Percentiles rank a stretch among this genome's conserved stretches.
These are phyloP conservation scores for Lactarius deliciosus DNA, from an alignment of 768 basidiomycete genomes.

Conservation along the genomic window DNA sequence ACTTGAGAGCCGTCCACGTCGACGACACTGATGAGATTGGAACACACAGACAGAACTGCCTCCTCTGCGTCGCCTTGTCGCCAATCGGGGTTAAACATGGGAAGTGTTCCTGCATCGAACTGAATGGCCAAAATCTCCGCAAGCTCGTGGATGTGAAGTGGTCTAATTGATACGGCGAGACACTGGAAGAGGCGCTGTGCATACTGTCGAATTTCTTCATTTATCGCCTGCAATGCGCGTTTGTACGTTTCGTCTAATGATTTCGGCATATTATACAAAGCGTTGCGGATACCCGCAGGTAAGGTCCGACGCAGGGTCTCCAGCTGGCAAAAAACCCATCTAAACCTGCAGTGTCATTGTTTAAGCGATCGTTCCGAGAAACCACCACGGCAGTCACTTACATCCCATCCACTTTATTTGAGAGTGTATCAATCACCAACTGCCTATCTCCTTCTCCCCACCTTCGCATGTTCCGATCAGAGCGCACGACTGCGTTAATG, in stretches of 20 bases:
- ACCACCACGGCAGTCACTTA: not conserved
- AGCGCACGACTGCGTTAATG: not conserved
- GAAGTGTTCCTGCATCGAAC: not conserved
- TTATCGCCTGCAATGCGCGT: not conserved
- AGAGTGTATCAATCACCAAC: constrained; percentile 6
- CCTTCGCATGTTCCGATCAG: not conserved
- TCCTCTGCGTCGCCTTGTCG: constrained; percentile 3
- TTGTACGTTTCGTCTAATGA: constrained; percentile 12
- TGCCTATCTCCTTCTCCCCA: constrained; percentile 1
- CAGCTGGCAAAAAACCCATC: constrained; percentile 9
- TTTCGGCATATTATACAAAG: not conserved
- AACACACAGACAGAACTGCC: not conserved
- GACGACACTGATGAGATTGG: constrained; percentile 7
- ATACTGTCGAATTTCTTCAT: not conserved
- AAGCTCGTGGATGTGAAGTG: constrained; percentile 11
- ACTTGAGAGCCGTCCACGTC: not conserved
- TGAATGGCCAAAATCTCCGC: constrained; percentile 9
- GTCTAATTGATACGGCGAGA: not conserved
- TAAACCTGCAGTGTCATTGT: not conserved
- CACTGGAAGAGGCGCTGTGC: constrained; percentile 18
- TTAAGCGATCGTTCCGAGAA: not conserved
- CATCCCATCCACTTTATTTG: constrained; percentile 9
- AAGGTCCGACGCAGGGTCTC: not conserved
- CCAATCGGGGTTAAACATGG: not conserved
- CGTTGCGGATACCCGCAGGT: not conserved